Base-by-base conservation (phyloP, 164 flowering plant species). In the Sextonia rubra region DNA sequence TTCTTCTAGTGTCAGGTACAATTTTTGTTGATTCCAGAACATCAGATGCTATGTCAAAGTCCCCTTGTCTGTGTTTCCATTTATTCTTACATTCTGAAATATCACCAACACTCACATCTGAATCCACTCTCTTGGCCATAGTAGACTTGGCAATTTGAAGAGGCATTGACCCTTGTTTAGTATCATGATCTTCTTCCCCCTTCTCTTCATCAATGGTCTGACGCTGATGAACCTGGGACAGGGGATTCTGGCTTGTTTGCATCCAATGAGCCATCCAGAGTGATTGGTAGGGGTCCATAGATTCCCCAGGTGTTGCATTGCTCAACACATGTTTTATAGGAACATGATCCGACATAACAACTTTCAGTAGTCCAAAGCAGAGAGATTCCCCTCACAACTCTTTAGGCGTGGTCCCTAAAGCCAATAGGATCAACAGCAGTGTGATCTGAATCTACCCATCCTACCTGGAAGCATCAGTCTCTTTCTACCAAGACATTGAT, bases 211-310 rank as follows among this genome's bases (percentile, higher is more conserved):
- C 29, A 62, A 32, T 22, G n/a, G 70, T 29, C 27, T 71, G 44
- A 22, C 15, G 63, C 68, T 66, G 63, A 66, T 64, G 73, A 75
- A 47, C 69, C 44, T 60, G 73, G 18, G 74, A 73, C 17, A 76
- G 48, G 58, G 85, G 58, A 58, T 76, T 75, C 64, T 64, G 74
- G 71, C 81, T 79, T 60, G 78, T 60, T 69, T 29, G 78, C 77
- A n/a, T 79, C 94, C 94, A 87, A 66, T 82, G 95, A 69, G 83
- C 74, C 84, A 88, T 81, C 95, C 95, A 90, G 68, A 32, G 67
- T 32, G 86, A 80, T 55, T 82, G 83, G 60, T 68, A 70, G 24
- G 78, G 75, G 58, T 70, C 77, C 65, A 71, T 18, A 26, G 81
- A 74, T 68, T 80, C 61, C 66, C 69, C 69, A 70, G 64, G 29